A percentile compares a stretch with the other conserved stretches of the same genome.
These are phyloP conservation scores for Gossypium davidsonii DNA, from an alignment of 441 rosid species.

Conservation along the genomic window DNA sequence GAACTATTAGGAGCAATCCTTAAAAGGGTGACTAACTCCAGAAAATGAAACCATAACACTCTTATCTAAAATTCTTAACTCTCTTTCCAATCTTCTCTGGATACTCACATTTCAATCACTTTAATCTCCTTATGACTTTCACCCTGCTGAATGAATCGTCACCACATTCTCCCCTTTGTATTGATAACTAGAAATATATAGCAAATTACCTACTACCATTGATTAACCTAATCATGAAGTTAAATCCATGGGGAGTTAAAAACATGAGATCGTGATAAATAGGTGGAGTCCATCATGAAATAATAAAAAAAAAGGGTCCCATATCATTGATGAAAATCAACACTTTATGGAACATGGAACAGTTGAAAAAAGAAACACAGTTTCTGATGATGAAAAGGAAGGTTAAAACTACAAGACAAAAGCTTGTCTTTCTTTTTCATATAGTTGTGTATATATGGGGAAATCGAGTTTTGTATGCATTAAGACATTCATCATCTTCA, in stretches of 20 bases:
- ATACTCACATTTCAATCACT: too few relatives aligned
- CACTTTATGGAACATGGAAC: conserved; percentile 17
- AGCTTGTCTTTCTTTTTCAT: not conserved
- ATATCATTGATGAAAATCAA: conserved; percentile 24
- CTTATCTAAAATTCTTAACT: too few relatives aligned
- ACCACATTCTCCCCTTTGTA: too few relatives aligned
- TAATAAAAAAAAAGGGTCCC: conserved; percentile 8
- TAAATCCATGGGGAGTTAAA: conserved; percentile 11
- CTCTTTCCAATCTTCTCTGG: too few relatives aligned
- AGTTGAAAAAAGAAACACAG: conserved; percentile 11
- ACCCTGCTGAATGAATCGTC: too few relatives aligned
- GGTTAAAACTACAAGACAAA: conserved; percentile 8
- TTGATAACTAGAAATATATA: too few relatives aligned
- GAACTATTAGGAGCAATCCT: too few relatives aligned
- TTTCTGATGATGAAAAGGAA: conserved; percentile 10
- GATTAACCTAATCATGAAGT: conserved; percentile 17
- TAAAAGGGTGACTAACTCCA: too few relatives aligned
- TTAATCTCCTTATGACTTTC: too few relatives aligned
- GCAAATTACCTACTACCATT: not conserved
- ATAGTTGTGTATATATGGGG: not conserved
- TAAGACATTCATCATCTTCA: not conserved
- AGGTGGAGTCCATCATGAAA: not conserved
- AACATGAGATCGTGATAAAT: conserved; percentile 12
- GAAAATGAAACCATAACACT: too few relatives aligned
- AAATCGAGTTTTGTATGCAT: conserved; percentile 20